A percentile compares a stretch with the other conserved stretches of the same genome.
Evolutionary conservation across 1,284 basidiomycete genomes (phyloP).

Genomic region (Ustilago loliicola): DNA sequence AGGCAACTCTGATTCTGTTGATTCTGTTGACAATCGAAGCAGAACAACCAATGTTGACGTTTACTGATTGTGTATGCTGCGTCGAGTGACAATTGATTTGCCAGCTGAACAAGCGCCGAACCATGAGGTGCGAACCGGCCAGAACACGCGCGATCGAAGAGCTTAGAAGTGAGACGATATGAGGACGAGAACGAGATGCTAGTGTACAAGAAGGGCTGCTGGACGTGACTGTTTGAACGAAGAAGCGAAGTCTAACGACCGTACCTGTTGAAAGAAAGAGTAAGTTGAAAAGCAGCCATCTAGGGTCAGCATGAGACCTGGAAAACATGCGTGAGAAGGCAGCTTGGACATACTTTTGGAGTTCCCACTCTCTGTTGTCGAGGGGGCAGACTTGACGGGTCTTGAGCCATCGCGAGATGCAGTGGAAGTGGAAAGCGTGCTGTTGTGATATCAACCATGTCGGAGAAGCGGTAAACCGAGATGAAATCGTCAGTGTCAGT

Average conservation of each 20-base stretch:
- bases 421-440: slow-evolving; percentile 99
- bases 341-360: slow-evolving; percentile 81
- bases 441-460: slow-evolving; percentile 69
- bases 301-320: not conserved
- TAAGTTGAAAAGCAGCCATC: not conserved
- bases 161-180: not conserved
- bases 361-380: slow-evolving; percentile 90
- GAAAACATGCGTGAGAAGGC: not conserved
- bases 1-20: too few relatives aligned
- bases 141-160: not conserved
- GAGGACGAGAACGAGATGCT: slow-evolving; percentile 21
- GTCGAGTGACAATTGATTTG: not conserved
- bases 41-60: not conserved
- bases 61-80: not conserved
- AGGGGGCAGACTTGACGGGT: slow-evolving; percentile 98
- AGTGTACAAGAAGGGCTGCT: slow-evolving; percentile 26
- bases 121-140: not conserved
- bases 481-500: too few relatives aligned
- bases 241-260: slow-evolving; percentile 25
- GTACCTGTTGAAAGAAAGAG: slow-evolving; percentile 24
- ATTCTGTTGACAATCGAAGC: too few relatives aligned
- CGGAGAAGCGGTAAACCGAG: not conserved
- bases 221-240: not conserved
- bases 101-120: not conserved
- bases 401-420: slow-evolving; percentile 99